Conservation (phyloP, 2,329 filamentous ascomycete species). For the Cadophora sp. region DNA sequence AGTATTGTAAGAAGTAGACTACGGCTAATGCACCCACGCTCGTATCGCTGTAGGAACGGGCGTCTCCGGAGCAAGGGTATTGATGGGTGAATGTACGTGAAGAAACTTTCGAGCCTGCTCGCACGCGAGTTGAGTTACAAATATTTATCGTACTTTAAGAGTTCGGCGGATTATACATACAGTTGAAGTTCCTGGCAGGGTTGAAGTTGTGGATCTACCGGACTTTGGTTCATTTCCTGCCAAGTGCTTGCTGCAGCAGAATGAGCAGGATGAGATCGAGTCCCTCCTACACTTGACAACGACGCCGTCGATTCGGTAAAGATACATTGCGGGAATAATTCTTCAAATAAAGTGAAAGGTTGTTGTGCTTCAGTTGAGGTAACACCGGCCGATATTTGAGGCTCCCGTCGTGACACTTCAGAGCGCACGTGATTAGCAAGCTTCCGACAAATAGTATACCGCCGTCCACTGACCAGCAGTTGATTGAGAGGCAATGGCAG, state of each 20-base stretch:
- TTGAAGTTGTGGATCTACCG: slow-evolving; percentile 7
- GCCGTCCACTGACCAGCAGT: not conserved
- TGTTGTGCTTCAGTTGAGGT: not conserved
- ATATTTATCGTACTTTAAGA: not conserved
- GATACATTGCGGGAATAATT: not conserved
- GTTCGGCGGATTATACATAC: not conserved
- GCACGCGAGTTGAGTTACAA: not conserved
- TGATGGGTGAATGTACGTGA: slow-evolving; percentile 43
- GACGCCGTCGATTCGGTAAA: not conserved
- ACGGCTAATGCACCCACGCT: slow-evolving; percentile 32
- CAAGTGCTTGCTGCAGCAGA: no score
- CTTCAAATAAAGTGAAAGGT: not conserved
- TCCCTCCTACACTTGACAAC: not conserved
- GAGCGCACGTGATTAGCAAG: not conserved
- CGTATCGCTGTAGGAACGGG: slow-evolving; percentile 40
- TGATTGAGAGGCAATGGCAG: not conserved
- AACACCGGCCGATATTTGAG: not conserved
- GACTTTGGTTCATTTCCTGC: not conserved
- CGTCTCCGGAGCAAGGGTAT: slow-evolving; percentile 43
- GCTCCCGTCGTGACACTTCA: not conserved
- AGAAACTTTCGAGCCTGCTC: slow-evolving; percentile 33
- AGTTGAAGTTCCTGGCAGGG: slow-evolving; percentile 6
- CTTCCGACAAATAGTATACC: not conserved
- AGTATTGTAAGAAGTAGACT: slow-evolving; percentile 40
- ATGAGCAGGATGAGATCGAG: not conserved